Percentiles rank a stretch among this genome's conserved stretches.
Conservation (phyloP, 2,329 filamentous ascomycete genomes). For the Camillea tinctor region DNA sequence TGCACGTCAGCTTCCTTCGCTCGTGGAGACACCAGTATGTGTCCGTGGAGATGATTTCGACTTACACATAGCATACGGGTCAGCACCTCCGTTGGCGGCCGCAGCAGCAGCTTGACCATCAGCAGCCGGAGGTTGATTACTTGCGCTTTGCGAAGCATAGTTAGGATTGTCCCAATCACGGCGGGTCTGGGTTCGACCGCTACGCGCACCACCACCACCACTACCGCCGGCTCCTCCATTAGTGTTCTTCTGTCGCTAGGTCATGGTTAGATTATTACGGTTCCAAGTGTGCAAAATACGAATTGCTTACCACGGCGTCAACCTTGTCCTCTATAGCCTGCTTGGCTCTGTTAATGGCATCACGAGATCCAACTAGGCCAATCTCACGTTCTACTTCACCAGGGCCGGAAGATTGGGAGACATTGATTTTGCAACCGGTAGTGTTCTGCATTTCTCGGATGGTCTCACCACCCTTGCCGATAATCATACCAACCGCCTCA, state of each 20-base stretch:
- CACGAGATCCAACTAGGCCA: constrained; percentile 73
- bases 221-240: constrained; percentile 45
- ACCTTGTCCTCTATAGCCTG: constrained; percentile 88
- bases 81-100: constrained; percentile 53
- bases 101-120: constrained; percentile 35
- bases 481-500: constrained; percentile 94
- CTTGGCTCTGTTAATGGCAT: constrained; percentile 79
- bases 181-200: constrained; percentile 35
- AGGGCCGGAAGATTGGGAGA: constrained; percentile 75
- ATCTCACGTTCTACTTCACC: constrained; percentile 83
- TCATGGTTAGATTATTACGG: constrained; percentile 28
- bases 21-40: neutral
- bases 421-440: constrained; percentile 93
- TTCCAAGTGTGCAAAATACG: neutral
- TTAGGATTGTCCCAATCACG: constrained; percentile 56
- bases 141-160: constrained; percentile 49
- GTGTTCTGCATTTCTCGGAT: constrained; percentile 90
- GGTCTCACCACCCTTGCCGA: constrained; percentile 89
- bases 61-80: constrained; percentile 76
- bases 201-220: constrained; percentile 42
- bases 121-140: constrained; percentile 41
- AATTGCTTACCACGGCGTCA: constrained; percentile 72
- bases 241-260: constrained; percentile 54
- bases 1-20: constrained; percentile 22
- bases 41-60: constrained; percentile 15